These are phyloP conservation scores for Grammothele lineata DNA, from an alignment of 768 basidiomycete species.

Conservation along the genomic window DNA sequence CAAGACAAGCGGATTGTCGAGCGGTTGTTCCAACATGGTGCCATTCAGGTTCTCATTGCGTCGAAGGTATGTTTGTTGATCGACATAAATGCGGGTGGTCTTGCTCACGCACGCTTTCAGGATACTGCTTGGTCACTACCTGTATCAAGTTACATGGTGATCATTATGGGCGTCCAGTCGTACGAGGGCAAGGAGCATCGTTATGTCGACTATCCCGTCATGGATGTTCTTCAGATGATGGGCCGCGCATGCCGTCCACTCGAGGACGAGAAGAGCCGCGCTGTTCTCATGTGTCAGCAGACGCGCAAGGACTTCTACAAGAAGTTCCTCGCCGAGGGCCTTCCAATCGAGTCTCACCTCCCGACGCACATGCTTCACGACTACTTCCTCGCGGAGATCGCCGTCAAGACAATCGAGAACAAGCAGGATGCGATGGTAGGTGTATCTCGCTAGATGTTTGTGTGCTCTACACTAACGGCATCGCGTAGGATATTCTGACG, in stretches of 20 bases:
- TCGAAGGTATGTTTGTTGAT: conserved; percentile 66
- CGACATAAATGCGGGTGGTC: not conserved
- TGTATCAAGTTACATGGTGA: conserved; percentile 92
- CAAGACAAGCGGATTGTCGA: conserved; percentile 95
- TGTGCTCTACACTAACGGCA: not conserved
- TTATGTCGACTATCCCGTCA: conserved; percentile 96
- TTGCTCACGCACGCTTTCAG: conserved; percentile 33
- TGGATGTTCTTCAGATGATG: conserved; percentile 99
- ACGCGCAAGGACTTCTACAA: conserved; percentile 99
- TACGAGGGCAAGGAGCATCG: conserved; percentile 98
- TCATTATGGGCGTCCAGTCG: conserved; percentile 98
- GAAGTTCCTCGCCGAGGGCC: conserved; percentile 95
- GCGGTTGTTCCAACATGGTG: conserved; percentile 87
- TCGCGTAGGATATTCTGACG: conserved; percentile 83
- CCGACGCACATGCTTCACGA: conserved; percentile 90
- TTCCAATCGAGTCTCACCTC: conserved; percentile 94
- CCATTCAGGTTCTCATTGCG: conserved; percentile 90
- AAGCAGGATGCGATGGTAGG: conserved; percentile 94
- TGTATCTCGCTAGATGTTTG: not conserved
- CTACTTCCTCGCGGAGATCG: conserved; percentile 97
- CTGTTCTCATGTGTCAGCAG: conserved; percentile 96
- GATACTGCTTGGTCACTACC: conserved; percentile 97
- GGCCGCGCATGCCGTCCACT: conserved; percentile 91
- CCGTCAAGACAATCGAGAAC: conserved; percentile 98
- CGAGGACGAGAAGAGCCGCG: conserved; percentile 87